Conservation (phyloP, 371 early-diverging fungal genomes). For the Rhizopus delemar region DNA sequence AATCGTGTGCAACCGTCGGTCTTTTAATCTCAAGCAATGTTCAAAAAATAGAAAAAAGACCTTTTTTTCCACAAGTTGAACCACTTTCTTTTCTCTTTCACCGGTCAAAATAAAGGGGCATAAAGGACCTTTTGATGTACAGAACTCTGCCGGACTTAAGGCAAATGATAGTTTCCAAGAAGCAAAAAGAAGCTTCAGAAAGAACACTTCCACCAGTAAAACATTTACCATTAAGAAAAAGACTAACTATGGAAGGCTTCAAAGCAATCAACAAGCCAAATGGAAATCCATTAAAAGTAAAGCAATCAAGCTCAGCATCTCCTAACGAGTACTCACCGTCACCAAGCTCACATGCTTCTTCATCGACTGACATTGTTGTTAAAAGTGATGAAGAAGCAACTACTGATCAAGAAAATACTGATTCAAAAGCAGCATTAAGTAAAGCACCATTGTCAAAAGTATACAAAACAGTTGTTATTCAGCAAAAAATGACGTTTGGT, state of each 20-base stretch:
- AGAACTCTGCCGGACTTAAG: not conserved
- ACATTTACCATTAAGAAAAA: slow-evolving; percentile 34
- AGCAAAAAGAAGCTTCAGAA: not conserved
- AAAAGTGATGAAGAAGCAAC: slow-evolving; percentile 6
- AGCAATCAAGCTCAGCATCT: not conserved
- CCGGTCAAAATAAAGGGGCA: too few relatives aligned
- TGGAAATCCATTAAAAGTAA: not conserved
- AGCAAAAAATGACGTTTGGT: slow-evolving; percentile 21
- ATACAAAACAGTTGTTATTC: slow-evolving; percentile 19
- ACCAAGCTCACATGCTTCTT: slow-evolving; percentile 8
- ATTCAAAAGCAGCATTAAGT: slow-evolving; percentile 8
- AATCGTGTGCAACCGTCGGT: not conserved
- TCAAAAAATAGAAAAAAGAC: not conserved
- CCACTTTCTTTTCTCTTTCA: not conserved
- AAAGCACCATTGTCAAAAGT: slow-evolving; percentile 32
- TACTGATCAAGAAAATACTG: not conserved
- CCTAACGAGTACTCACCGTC: slow-evolving; percentile 6
- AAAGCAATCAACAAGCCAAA: not conserved
- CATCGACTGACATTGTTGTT: not conserved
- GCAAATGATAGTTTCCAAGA: not conserved
- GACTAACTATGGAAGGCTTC: slow-evolving; percentile 18
- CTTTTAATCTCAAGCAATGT: not conserved
- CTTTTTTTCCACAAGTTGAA: not conserved
- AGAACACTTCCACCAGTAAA: slow-evolving; percentile 17
- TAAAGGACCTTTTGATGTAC: not conserved